These are phyloP conservation scores for Plasmodium cynomolgi DNA, from an alignment of 169 alveolate species.

Conservation along the genomic window DNA sequence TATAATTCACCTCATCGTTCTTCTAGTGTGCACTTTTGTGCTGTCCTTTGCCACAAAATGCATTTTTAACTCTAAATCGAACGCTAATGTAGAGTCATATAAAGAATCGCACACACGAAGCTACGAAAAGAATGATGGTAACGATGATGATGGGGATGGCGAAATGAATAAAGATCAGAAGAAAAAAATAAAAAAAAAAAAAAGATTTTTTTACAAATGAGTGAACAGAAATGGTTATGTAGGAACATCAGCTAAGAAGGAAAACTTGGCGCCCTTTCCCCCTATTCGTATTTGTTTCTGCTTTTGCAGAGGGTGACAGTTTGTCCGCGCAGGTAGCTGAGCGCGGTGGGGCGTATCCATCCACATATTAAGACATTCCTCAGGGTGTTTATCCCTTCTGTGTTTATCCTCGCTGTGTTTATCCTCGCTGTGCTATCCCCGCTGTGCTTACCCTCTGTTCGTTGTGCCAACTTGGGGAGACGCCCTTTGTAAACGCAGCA, in stretches of 20 bases:
- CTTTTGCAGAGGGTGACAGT: neutral
- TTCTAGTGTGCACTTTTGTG: neutral
- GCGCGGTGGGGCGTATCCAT: neutral
- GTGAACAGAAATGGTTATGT: neutral
- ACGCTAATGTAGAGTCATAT: neutral
- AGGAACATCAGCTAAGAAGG: neutral
- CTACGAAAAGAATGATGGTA: constrained; percentile 20
- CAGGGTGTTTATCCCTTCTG: neutral
- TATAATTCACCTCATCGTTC: constrained; percentile 6
- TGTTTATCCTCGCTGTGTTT: neutral
- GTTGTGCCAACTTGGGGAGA: neutral
- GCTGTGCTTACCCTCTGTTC: neutral
- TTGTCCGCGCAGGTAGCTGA: neutral
- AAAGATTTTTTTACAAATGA: neutral
- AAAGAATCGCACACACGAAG: neutral
- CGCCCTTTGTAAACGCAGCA: neutral
- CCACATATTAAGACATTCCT: neutral
- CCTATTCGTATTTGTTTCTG: neutral
- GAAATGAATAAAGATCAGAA: constrained; percentile 23
- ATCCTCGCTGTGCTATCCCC: neutral
- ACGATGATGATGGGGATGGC: constrained; percentile 12
- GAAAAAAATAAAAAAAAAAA: constrained; percentile 7
- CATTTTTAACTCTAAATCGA: constrained; percentile 12
- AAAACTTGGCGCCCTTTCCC: neutral
- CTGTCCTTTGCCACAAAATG: constrained; percentile 19